Evolutionary conservation across 352 stramenopile species (phyloP), one percentile per base, ranked within the genome.

Genomic region (Pythium brassicae): DNA sequence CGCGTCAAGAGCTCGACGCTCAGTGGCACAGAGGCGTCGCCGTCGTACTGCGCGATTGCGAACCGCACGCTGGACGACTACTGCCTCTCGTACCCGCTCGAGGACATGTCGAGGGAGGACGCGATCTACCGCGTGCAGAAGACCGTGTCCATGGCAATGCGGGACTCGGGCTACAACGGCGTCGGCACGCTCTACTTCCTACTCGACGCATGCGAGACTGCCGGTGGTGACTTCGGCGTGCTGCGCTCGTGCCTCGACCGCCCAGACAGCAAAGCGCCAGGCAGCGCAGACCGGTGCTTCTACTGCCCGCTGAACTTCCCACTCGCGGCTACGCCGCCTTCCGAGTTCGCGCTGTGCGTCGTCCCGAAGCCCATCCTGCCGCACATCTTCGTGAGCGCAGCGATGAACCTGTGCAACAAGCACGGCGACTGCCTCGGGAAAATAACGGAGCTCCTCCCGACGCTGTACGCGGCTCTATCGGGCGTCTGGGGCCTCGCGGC

Each of bases 201-300:
- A 51, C 71, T 86, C 20, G 69, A 88, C 50, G 66, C 75, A 0
- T 88, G 78, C 43, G 77, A 87, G 58, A 77, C 74, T 6, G 52
- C 82, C 22, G 78, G 69, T 4, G 78, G 73, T 0, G 43, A 59
- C 1, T 27, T 71, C 0, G 72, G 71, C 2, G 76, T 85, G 15
- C 57, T 88, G 42, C 73, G 73, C 2, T 86, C 75, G 10, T 86
- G 78, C 40, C 59, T 86, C 1, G 37, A 61, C 2, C 35, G 54
- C 49, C 34, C 58, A 10, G 58, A 53, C 22, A 68, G 57, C 39
- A 37, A 68, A 14, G 11, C 52, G 10, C 3, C 3, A 19, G 14
- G 20, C 40, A 10, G 52, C 56, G 9, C 50, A 56, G 15, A 29
- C 48, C 29, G 27, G 19, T 88, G 74, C 39, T 86, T 85, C 50